Conservation (phyloP, 2,329 filamentous ascomycete species). For the Ascochyta koolunga region DNA sequence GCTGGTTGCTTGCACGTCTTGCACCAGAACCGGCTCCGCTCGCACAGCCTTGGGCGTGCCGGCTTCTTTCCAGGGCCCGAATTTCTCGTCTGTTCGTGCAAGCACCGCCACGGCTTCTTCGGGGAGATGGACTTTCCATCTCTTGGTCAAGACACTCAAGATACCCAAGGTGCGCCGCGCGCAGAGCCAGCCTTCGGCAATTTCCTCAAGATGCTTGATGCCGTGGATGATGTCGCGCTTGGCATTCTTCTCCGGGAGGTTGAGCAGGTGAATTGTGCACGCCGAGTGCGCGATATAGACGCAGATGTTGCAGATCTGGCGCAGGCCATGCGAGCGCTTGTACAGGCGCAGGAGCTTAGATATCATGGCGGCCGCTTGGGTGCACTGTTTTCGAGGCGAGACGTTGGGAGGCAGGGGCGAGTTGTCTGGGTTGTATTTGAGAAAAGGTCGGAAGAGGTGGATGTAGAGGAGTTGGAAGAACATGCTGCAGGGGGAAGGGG, state of each 20-base stretch:
- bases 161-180: constrained; percentile 85
- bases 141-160: constrained; percentile 80
- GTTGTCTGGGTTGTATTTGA: constrained; percentile 82
- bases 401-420: constrained; percentile 87
- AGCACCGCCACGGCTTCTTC: constrained; percentile 80
- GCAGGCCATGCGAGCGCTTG: constrained; percentile 86
- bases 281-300: constrained; percentile 96
- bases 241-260: constrained; percentile 89
- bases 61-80: constrained; percentile 64
- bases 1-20: constrained; percentile 26
- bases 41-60: constrained; percentile 33
- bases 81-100: constrained; percentile 78
- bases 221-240: constrained; percentile 89
- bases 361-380: constrained; percentile 84
- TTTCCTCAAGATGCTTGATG: constrained; percentile 90
- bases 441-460: constrained; percentile 91
- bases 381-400: constrained; percentile 88
- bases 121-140: constrained; percentile 87
- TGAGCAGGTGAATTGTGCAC: constrained; percentile 92
- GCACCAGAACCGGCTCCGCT: constrained; percentile 23
- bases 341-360: constrained; percentile 95
- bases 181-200: constrained; percentile 92
- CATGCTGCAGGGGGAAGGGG: constrained; percentile 67
- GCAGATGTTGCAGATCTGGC: constrained; percentile 94
- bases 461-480: constrained; percentile 96